Base-by-base conservation (phyloP, 305 asterid genomes). In the Fraxinus albicans region DNA sequence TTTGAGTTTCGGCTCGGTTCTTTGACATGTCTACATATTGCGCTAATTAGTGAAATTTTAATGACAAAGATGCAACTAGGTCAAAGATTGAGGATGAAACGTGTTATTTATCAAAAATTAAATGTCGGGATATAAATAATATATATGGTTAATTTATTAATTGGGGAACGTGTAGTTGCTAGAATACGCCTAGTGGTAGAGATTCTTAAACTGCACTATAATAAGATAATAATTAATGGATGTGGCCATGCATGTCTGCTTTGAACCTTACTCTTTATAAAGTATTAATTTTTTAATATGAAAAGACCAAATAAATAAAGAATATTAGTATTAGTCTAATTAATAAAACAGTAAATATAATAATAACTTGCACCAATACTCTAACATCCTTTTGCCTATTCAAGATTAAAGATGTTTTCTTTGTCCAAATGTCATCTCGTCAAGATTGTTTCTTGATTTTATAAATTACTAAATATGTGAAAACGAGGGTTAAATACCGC, bases 141-240 rank as follows among this genome's bases (percentile, higher is more conserved):
- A 79, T 35, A n/a, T 10, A 73, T 42, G 4, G 53, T 9, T 9
- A 36, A 36, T 36, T 84, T 81, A 85, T 83, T 76, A 7, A 36
- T 36, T 36, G 42, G 79, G 85, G 19, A 34, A 33, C 55, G 83
- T 81, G 69, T 78, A 1, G 60, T 36, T 83, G 84, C 86, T 89
- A 85, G 79, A 77, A 85, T 87, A 88, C 88, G 82, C 87, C 81
- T 35, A 17, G 33, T 19, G 23, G 53, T 60, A 73, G 80, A 73
- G 80, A 83, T 79, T 70, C 77, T 83, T 83, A 79, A 19, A 5
- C 31, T 7, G 27, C 31, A 19, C 31, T 21, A 6, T 60, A 13
- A 55, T 83, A 42, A 47, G 29, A 83, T 50, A 78, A 58, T 58
- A 55, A 47, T 70, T 78, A 76, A 83, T 74, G 36, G 83, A 78